Base-by-base conservation (phyloP, 148 eudicot species). In the Drosera capensis region DNA sequence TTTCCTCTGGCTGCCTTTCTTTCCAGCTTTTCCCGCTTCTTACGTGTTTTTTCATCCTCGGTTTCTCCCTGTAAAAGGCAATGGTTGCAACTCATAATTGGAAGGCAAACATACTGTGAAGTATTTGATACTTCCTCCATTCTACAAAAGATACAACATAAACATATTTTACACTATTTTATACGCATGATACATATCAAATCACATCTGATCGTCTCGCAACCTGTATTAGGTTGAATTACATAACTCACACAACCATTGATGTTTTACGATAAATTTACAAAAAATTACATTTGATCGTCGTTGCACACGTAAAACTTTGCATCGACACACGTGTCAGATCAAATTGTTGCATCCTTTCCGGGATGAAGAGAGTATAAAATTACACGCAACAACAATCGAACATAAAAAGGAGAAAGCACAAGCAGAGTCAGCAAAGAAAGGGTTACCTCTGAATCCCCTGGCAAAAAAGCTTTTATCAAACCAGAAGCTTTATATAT, bases 1-100 rank as follows among this genome's bases (percentile, higher is more conserved):
- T 63, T 73, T 55, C 70, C 68, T 57, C 80, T 71, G 8, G 80
- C 71, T 44, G 90, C 84, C 54, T 62, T 81, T 62, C 49, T 74
- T 62, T 81, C 92, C 71, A 74, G 34, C 58, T 67, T 81, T 47
- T 77, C 79, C 60, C 85, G 59, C 57, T 81, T 81, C 73, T 74
- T 77, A 8, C 81, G 67, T 4, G 72, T 59, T 63, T 77, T 81
- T 57, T 81, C 92, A 47, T 81, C 85, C 63, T 77, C 85, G 46
- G 56, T 67, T 55, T 46, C 45, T 39, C 66, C 84, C 90, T 77
- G 51, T 20, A 42, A 43, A 60, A 21, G n/a, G 35, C 5, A 37
- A 30, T 14, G 46, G 25, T 23, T 40, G 15, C 16, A 43, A 26
- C 24, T 29, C 2, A 35, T 7, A 22, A 19, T 11, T 18, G n/a